Base-by-base conservation (phyloP, 371 early-diverging fungal species). In the Gilbertella persicaria region DNA sequence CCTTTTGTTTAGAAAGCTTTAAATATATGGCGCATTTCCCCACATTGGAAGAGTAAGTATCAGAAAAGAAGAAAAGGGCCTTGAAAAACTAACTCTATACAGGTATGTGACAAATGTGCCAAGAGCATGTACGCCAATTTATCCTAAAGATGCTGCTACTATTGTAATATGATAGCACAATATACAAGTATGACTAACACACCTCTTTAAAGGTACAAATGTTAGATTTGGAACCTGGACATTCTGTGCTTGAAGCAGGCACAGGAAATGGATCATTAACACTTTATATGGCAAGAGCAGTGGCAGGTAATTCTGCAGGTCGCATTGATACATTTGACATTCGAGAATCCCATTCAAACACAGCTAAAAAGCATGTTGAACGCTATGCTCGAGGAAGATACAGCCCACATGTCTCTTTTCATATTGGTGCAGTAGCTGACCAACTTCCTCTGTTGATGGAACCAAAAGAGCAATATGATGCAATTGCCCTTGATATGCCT, bases 251-350 rank as follows among this genome's bases (percentile, higher is more conserved):
- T 5, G 91, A 90, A 59, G 88, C 87, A 0, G 91, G 91, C 3
- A 89, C 91, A 0, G 91, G 91, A 1, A 90, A 89, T 50, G 91
- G 85, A 4, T 79, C 83, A 23, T 63, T 90, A 45, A 86, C 89
- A 0, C 54, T 90, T 28, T 79, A 87, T 50, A 59, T 90, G 47
- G 89, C 89, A 0, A 65, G 85, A 6, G 84, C 86, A 2, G 74
- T 89, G 4, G 53, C 58, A 5, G 63, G 53, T 23, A 75, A 73
- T 20, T 64, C 52, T 1, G 45, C 41, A 1, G 83, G 86, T 0
- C 66, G 61, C 19, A 69, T 90, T 7, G 69, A 82, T 28, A 85
- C 89, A 0, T 84, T 87, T 41, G 91, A 90, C 37, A 64, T 79
- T 10, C 64, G 76, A n/a, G 66, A 73, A 38, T 52, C 60, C 2